Evolutionary conservation across 2,329 filamentous ascomycete species (phyloP).

Genomic region (Acrocalymma vagum): DNA sequence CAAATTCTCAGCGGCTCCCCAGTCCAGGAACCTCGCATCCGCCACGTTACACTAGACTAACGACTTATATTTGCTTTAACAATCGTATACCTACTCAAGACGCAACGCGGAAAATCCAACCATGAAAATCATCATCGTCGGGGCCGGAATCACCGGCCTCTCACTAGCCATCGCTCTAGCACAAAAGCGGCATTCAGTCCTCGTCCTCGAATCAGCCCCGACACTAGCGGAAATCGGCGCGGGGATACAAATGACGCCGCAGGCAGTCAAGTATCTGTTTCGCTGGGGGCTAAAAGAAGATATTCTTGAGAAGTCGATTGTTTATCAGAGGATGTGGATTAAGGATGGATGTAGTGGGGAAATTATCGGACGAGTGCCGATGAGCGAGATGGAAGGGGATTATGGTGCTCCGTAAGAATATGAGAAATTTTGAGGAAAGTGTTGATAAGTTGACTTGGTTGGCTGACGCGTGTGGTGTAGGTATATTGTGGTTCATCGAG

Average conservation of each 20-base stretch:
- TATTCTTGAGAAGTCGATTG: too few relatives aligned
- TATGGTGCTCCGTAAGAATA: constrained; percentile 9
- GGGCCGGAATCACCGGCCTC: constrained; percentile 13
- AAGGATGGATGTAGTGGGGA: too few relatives aligned
- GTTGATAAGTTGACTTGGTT: too few relatives aligned
- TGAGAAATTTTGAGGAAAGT: constrained; percentile 16
- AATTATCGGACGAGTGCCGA: too few relatives aligned
- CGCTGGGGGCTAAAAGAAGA: too few relatives aligned
- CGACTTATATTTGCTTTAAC: too few relatives aligned
- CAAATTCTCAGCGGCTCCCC: too few relatives aligned
- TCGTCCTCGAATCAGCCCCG: constrained; percentile 9
- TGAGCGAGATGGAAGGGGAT: background rate
- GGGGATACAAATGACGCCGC: constrained; percentile 11
- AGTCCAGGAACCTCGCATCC: too few relatives aligned
- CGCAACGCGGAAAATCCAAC: too few relatives aligned
- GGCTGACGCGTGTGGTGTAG: constrained; percentile 22
- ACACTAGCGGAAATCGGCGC: constrained; percentile 12
- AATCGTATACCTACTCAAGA: too few relatives aligned
- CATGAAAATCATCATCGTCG: constrained; percentile 10
- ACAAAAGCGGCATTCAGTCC: constrained; percentile 4
- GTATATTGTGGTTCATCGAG: constrained; percentile 23
- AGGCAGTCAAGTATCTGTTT: constrained; percentile 10
- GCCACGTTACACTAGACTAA: too few relatives aligned
- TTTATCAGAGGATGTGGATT: too few relatives aligned
- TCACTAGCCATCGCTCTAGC: constrained; percentile 11